Base-by-base conservation (phyloP, 177 flowering plant species). In the Vitis hybrid region DNA sequence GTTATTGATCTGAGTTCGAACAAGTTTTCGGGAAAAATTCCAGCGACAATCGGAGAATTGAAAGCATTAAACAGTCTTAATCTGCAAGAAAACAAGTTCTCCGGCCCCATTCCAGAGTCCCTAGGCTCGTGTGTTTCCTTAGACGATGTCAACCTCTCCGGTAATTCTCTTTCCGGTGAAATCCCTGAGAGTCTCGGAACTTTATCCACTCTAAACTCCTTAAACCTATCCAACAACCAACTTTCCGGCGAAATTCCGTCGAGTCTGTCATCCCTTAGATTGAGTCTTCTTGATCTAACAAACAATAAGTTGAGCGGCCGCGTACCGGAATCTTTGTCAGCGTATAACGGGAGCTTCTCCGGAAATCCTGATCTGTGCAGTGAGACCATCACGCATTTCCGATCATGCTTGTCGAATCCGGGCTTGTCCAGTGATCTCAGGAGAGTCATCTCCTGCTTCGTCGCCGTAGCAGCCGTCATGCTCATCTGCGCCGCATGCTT, bases 291-390 rank as follows among this genome's bases (percentile, higher is more conserved):
- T n/a, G 97, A 92, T 64, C 62, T 92, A 11, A 83, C 96, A 1
- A 75, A 82, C 69, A 90, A 92, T 76, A 58, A n/a, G 23, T 69
- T 92, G 68, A 64, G 68, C 0, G 94, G 94, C 5, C 72, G 32
- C 1, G 71, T 92, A 48, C 95, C 95, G 0, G 66, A 67, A 1
- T 52, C 89, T 15, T 76, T 91, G 1, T 72, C 83, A 2, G 89
- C 83, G 0, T 83, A 70, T 52, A 75, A 60, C 4, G 82, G 66
- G 0, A 83, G 94, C 65, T 90, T 89, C 62, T 45, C 52, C 1
- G 95, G 91, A 30, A 93, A 91, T 69, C 80, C 88, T 0, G 87
- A 86, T 0, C 83, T 94, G 1, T 94, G 94, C 58, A 83, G 89
- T 62, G 13, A 64, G 0, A 71, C 19, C 13, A 15, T 72, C n/a